These are phyloP conservation scores for Piper longum DNA, from an alignment of 164 flowering plant genomes.

Conservation along the genomic window DNA sequence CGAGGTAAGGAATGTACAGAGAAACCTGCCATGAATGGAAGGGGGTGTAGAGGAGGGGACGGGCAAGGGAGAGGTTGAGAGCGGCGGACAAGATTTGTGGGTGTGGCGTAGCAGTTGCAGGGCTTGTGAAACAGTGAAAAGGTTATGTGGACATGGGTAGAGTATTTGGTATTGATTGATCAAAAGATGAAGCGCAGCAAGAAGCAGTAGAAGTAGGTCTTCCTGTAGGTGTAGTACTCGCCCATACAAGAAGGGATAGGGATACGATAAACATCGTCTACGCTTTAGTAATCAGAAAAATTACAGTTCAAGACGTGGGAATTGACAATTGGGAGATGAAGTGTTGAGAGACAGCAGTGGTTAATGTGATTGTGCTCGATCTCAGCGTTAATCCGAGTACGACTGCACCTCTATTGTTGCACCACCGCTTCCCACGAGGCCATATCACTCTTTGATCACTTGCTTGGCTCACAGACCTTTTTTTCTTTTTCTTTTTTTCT, in stretches of 20 bases:
- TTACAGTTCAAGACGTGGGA: background rate
- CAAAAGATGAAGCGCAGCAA: no score
- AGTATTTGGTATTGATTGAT: no score
- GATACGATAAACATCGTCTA: background rate
- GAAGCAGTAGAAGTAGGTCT: no score
- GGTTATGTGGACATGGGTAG: background rate
- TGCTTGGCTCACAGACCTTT: no score
- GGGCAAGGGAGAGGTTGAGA: background rate
- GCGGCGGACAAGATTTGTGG: background rate
- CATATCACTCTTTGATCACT: background rate
- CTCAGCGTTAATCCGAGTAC: background rate
- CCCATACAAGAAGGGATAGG: background rate
- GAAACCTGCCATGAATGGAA: background rate
- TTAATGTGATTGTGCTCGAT: slow-evolving; percentile 1
- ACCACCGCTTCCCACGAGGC: background rate
- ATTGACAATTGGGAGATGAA: background rate
- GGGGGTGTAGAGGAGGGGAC: no score
- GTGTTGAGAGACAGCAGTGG: background rate
- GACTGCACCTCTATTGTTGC: background rate
- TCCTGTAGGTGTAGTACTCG: background rate
- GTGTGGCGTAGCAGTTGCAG: background rate
- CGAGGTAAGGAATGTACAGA: background rate
- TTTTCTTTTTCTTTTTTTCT: no score
- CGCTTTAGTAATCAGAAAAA: background rate
- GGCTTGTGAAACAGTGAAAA: slow-evolving; percentile 5